Evolutionary conservation across 257 asterid species (phyloP).

Genomic region (Linderniella brevidens): DNA sequence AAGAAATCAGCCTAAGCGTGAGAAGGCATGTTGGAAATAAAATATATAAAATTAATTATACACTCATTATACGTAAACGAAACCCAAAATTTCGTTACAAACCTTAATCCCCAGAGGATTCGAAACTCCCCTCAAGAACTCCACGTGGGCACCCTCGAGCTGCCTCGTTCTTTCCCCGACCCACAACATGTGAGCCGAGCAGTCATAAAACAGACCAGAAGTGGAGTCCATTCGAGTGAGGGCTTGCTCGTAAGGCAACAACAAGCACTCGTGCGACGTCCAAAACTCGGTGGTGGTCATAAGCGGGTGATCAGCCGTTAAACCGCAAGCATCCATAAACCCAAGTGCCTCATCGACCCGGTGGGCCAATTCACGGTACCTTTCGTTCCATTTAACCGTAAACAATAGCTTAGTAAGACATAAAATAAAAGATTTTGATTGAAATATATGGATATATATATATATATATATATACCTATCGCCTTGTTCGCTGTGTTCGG

Average conservation of each 20-base stretch:
- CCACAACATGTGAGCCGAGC: conserved; percentile 80
- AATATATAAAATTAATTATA: too few relatives aligned
- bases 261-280: conserved; percentile 66
- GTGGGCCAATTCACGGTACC: conserved; percentile 61
- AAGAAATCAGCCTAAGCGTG: too few relatives aligned
- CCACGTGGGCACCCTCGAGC: conserved; percentile 66
- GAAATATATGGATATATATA: not conserved
- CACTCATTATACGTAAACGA: too few relatives aligned
- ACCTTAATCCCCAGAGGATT: conserved; percentile 77
- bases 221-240: conserved; percentile 74
- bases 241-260: conserved; percentile 61
- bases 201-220: conserved; percentile 55
- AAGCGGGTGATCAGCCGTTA: conserved; percentile 41
- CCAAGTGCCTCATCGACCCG: conserved; percentile 80
- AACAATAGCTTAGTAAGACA: too few relatives aligned
- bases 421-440: too few relatives aligned
- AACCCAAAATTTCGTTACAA: not conserved
- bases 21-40: too few relatives aligned
- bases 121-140: conserved; percentile 53
- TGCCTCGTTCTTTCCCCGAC: conserved; percentile 76
- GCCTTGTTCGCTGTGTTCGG: conserved; percentile 61
- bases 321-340: conserved; percentile 63
- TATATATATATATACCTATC: conserved; percentile 63
- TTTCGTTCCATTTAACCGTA: conserved; percentile 8
- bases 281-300: conserved; percentile 69